Evolutionary conservation across 2,329 filamentous ascomycete genomes (phyloP), one percentile per base, ranked within the genome.

Genomic region (Colletotrichum salicis): DNA sequence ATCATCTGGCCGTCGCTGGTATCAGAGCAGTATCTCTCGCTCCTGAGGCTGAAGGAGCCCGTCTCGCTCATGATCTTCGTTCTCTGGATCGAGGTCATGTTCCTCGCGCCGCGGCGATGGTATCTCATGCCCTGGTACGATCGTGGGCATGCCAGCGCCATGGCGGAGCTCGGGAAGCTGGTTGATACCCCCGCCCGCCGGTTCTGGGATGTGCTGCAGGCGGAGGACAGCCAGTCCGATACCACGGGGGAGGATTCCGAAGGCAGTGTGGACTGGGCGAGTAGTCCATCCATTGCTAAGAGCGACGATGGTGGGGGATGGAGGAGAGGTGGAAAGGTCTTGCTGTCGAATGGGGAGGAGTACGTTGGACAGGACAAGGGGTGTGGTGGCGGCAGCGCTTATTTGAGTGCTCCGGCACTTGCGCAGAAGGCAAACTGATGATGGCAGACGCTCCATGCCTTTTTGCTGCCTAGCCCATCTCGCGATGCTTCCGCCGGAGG

Each of bases 1-100:
- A 72, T 74, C n/a, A 48, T 72, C 2, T 74, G 72, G 72, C 72
- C 72, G 3, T 64, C 65, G 7, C 62, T 73, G 15, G 70, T 73
- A 2, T 70, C 70, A 37, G 65, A 72, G 35, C 65, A 70, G 24
- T 74, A 74, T 15, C 35, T 73, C 10, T 54, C 62, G 13, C 70
- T 74, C 1, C 27, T 74, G 1, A 29, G 56, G 31, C 35, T 48
- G 8, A 70, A 73, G 48, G 62, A 67, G 48, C 65, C 72, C 24
- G 58, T 73, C 13, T 62, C 72, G 45, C 70, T 74, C 41, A 70
- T 73, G 62, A 24, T 74, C 8, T 73, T 74, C 12, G 66, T 67
- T 3, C 22, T 70, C 15, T 74, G 72, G 72, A 63, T 62, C 52
- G 62, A 73, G 29, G 66, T 73, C 48, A 73, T 73, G 66, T 56